Base-by-base conservation (phyloP, 257 asterid species). In the Rehmannia glutinosa region DNA sequence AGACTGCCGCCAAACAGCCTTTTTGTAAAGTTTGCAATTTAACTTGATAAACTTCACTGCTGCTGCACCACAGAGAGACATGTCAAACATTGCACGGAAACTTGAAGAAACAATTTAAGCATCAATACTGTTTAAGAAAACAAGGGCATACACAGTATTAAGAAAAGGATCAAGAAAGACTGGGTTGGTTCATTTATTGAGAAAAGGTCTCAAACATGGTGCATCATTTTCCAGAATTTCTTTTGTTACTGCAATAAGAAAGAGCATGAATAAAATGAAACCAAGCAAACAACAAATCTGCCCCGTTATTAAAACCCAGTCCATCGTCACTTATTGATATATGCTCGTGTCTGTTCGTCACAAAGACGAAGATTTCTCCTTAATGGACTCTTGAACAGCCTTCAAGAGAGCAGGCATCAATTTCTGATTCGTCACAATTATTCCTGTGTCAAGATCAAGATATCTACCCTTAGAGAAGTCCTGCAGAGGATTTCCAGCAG, bases 391-490 rank as follows among this genome's bases (percentile, higher is more conserved):
- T 72, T 78, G 82, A 62, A 91, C 98, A 52, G 98, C 96, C 77
- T 87, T 87, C 66, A 88, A 72, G 52, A 94, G 83, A 51, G 91
- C 80, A 12, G 99, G 97, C 99, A 94, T 88, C 80, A 94, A 45
- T 73, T 87, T 91, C 70, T 87, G 81, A 68, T 91, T 94, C 5
- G 97, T 81, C 13, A 94, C 98, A 10, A 94, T 83, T 35, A 94
- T 91, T 68, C 99, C 99, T 0, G 95, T 78, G 73, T 94, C 97
- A 50, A 91, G 72, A 80, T 94, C 97, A 17, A 94, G 96, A 72
- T 82, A 88, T 73, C 97, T 81, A 79, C 99, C 99, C 79, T 69
- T 85, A 0, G 99, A 94, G 82, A 94, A 94, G 81, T 94, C 99
- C 79, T n/a, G n/a, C n/a, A 94, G 84, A 9, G 95, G 91, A 49